Conservation (phyloP, 805 yeast species). For the Ogataea naganishii region DNA sequence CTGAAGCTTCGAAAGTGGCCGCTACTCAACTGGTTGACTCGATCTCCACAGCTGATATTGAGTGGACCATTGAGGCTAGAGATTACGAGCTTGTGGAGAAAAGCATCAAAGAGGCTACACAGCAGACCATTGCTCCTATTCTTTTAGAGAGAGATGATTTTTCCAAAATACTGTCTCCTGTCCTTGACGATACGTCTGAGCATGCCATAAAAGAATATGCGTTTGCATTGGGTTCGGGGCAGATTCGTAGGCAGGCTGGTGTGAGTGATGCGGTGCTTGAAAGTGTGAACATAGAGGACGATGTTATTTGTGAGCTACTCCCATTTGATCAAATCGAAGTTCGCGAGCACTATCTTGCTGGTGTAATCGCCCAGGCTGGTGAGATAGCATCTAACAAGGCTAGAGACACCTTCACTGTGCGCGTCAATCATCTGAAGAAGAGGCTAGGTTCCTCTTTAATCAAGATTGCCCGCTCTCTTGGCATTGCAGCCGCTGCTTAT, state of each 20-base stretch:
- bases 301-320: too few species aligned
- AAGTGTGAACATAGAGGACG: too few species aligned
- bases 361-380: conserved; percentile 33
- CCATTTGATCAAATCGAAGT: conserved; percentile 29
- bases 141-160: conserved; percentile 25
- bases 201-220: too few species aligned
- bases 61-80: conserved; percentile 32
- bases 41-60: conserved; percentile 12
- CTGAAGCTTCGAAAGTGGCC: conserved; percentile 10
- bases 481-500: conserved; percentile 28
- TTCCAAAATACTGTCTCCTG: conserved; percentile 12
- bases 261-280: too few species aligned
- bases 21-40: conserved; percentile 16
- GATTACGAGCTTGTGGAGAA: conserved; percentile 22
- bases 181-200: too few species aligned
- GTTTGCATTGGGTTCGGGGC: too few species aligned
- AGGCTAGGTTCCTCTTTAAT: too few species aligned
- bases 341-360: conserved; percentile 36
- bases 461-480: conserved; percentile 33
- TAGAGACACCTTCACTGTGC: too few species aligned
- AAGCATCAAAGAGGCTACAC: conserved; percentile 22
- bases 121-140: conserved; percentile 28
- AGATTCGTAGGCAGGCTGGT: too few species aligned
- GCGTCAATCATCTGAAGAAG: conserved; percentile 15
- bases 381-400: too few species aligned